Percentiles rank a stretch among this genome's conserved stretches.
Conservation (phyloP, 1,284 basidiomycete species). For the Ganoderma leucocontextum region DNA sequence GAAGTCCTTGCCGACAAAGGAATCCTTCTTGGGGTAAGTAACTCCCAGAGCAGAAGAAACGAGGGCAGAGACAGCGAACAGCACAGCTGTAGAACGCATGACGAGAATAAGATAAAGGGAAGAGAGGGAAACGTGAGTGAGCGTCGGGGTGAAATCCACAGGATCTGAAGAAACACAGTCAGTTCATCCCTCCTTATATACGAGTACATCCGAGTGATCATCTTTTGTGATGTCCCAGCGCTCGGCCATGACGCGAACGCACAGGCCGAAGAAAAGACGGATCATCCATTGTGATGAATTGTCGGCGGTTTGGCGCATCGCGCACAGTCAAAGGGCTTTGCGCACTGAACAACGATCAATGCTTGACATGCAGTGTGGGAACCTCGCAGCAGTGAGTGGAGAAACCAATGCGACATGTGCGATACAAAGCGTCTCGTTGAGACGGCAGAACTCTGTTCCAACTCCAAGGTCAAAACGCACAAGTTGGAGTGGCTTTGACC, state of each 20-base stretch:
- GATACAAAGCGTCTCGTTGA: neutral
- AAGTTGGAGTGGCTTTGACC: neutral
- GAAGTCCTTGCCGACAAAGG: slow-evolving; percentile 58
- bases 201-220: slow-evolving; percentile 7
- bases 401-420: neutral
- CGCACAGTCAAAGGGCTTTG: neutral
- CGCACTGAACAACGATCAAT: slow-evolving; percentile 24
- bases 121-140: slow-evolving; percentile 7
- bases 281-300: slow-evolving; percentile 26
- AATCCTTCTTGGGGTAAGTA: slow-evolving; percentile 54
- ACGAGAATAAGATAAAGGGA: slow-evolving; percentile 12
- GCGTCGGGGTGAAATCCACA: slow-evolving; percentile 28
- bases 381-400: neutral
- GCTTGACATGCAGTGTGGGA: neutral
- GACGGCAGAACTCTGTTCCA: neutral
- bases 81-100: slow-evolving; percentile 37
- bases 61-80: slow-evolving; percentile 34
- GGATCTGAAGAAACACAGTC: slow-evolving; percentile 27
- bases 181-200: slow-evolving; percentile 22
- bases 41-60: slow-evolving; percentile 38
- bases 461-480: neutral
- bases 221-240: slow-evolving; percentile 8
- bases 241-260: slow-evolving; percentile 10
- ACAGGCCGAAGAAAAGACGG: slow-evolving; percentile 13
- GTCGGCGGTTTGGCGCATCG: slow-evolving; percentile 12